Evolutionary conservation across 805 yeast genomes (phyloP).

Genomic region (Vanderwaltozyma polyspora): DNA sequence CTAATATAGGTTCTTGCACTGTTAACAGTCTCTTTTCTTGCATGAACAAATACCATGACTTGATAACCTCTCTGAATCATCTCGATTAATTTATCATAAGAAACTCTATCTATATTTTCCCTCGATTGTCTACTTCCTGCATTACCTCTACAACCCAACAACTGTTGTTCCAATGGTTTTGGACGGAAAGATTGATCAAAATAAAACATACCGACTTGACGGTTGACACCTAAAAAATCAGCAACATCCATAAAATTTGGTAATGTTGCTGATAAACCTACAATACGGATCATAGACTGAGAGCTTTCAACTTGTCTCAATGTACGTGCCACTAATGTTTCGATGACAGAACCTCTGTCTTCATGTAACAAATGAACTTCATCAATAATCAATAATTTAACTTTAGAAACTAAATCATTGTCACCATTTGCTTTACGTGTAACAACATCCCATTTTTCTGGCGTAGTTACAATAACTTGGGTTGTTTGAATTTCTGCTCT

Average conservation of each 20-base stretch:
- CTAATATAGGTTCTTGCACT: conserved; percentile 64
- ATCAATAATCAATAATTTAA: conserved; percentile 79
- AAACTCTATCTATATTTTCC: conserved; percentile 61
- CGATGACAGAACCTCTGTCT: conserved; percentile 96
- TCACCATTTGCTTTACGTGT: conserved; percentile 90
- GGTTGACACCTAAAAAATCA: conserved; percentile 83
- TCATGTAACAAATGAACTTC: conserved; percentile 95
- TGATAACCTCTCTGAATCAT: conserved; percentile 65
- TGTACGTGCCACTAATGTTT: conserved; percentile 89
- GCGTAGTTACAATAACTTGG: conserved; percentile 86
- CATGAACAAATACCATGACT: conserved; percentile 94
- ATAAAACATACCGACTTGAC: conserved; percentile 84
- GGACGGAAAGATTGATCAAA: conserved; percentile 92
- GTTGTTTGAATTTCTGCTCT: conserved; percentile 69
- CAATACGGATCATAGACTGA: conserved; percentile 87
- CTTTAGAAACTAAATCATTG: conserved; percentile 70
- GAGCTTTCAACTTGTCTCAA: conserved; percentile 88
- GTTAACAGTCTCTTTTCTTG: conserved; percentile 83
- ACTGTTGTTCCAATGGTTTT: conserved; percentile 79
- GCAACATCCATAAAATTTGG: conserved; percentile 92
- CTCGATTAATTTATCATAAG: conserved; percentile 65
- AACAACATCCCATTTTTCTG: conserved; percentile 96
- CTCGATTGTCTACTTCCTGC: conserved; percentile 60
- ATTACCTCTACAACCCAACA: conserved; percentile 79
- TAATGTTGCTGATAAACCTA: conserved; percentile 86